Conservation (phyloP, 371 early-diverging fungal genomes). For the Saksenaea vasiformis region DNA sequence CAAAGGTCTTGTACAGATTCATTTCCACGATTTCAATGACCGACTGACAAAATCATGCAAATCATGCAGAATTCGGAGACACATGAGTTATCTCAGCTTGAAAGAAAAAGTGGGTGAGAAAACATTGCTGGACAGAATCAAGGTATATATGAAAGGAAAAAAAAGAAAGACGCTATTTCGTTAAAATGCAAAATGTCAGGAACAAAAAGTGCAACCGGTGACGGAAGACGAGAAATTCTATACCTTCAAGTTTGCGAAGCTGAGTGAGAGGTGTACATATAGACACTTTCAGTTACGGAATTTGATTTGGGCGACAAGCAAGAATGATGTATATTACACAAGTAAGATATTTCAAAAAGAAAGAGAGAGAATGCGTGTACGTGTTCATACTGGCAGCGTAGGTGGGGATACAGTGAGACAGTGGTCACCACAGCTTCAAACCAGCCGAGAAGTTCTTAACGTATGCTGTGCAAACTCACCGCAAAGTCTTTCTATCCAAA, state of each 20-base stretch:
- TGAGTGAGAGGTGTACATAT: slow-evolving; percentile 37
- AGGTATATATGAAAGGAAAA: neutral
- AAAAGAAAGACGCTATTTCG: neutral
- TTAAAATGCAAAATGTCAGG: neutral
- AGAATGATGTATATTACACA: slow-evolving; percentile 70
- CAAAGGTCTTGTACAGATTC: slow-evolving; percentile 22
- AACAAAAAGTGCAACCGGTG: neutral
- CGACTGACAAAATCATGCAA: slow-evolving; percentile 3
- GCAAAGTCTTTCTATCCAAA: slow-evolving; percentile 35
- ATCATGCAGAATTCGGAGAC: slow-evolving; percentile 1
- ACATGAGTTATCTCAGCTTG: slow-evolving; percentile 4
- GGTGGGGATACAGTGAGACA: slow-evolving; percentile 55
- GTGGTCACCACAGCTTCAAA: slow-evolving; percentile 67
- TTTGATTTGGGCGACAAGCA: slow-evolving; percentile 71
- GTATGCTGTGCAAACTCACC: slow-evolving; percentile 36
- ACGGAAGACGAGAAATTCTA: slow-evolving; percentile 34
- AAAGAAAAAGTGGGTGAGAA: neutral
- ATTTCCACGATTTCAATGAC: neutral
- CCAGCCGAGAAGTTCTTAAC: slow-evolving; percentile 50
- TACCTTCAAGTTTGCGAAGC: slow-evolving; percentile 40
- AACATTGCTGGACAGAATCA: neutral
- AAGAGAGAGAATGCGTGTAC: neutral
- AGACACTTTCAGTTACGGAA: slow-evolving; percentile 82
- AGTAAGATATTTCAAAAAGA: slow-evolving; percentile 45
- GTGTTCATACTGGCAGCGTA: slow-evolving; percentile 14